Conservation (phyloP, 1,139 yeast genomes). For the Yamadazyma atlantica region DNA sequence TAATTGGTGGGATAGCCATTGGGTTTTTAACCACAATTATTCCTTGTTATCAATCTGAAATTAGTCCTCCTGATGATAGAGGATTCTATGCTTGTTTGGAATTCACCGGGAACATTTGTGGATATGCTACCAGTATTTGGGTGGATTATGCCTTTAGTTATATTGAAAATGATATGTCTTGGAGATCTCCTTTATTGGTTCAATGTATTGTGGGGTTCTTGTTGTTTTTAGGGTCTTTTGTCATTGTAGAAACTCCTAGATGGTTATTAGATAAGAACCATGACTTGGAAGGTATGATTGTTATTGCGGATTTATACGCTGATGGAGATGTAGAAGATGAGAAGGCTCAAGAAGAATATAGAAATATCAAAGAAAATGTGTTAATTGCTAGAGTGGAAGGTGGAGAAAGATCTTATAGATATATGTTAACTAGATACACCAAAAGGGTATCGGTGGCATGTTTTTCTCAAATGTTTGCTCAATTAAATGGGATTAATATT, state of each 20-base stretch:
- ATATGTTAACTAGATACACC: conserved; percentile 63
- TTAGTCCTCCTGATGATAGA: conserved; percentile 84
- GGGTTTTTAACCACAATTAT: conserved; percentile 91
- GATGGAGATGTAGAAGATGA: conserved; percentile 56
- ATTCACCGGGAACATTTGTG: conserved; percentile 87
- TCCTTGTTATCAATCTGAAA: conserved; percentile 93
- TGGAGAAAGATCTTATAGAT: conserved; percentile 58
- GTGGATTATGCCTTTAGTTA: conserved; percentile 79
- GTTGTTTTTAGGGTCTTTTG: conserved; percentile 67
- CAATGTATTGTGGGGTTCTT: conserved; percentile 76
- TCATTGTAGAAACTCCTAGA: conserved; percentile 85
- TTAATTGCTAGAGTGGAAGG: conserved; percentile 77
- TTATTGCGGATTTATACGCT: conserved; percentile 46
- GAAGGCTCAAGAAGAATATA: conserved; percentile 58
- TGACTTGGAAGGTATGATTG: conserved; percentile 76
- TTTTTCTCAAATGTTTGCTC: conserved; percentile 90
- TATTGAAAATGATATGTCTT: conserved; percentile 52
- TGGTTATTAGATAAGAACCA: conserved; percentile 88
- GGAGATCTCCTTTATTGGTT: conserved; percentile 78
- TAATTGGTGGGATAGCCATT: conserved; percentile 83
- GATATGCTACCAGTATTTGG: conserved; percentile 88
- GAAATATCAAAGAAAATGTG: conserved; percentile 45
- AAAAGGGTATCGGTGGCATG: conserved; percentile 85
- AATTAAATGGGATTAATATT: conserved; percentile 88
- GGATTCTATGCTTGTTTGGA: conserved; percentile 91